Percentiles rank a stretch among this genome's conserved stretches.
phyloP scores from a whole-genome alignment of 129 eudicot genomes.

The Centaurea solstitialis region DNA sequence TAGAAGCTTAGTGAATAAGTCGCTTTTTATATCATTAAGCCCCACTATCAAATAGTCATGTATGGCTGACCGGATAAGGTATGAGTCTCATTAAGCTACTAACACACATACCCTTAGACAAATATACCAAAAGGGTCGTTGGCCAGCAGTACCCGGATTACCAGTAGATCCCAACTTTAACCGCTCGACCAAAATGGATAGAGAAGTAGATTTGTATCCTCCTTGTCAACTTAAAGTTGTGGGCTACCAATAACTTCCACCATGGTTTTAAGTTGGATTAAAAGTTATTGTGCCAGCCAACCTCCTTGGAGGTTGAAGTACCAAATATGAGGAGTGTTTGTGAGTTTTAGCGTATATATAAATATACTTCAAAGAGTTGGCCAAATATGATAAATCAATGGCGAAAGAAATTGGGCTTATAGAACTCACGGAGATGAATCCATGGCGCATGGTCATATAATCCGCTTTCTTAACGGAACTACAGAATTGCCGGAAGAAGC shows the following conservation, averaged over 20 bases:
- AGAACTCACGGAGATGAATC: constrained; percentile 64
- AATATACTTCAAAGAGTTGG: background rate
- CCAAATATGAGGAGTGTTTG: background rate
- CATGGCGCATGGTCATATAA: constrained; percentile 74
- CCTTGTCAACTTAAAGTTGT: no score
- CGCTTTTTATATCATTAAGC: no score
- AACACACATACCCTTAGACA: background rate
- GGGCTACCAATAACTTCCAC: no score
- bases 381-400: background rate
- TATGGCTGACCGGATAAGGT: no score
- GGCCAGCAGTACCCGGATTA: background rate
- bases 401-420: background rate
- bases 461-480: constrained; percentile 71
- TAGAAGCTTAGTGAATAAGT: no score
- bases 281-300: no score
- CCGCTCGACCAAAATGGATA: no score
- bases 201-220: no score
- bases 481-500: constrained; percentile 73
- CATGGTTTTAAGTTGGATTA: no score
- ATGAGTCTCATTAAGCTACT: no score
- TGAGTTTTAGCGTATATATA: background rate
- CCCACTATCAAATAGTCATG: no score
- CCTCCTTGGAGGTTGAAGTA: background rate
- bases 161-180: background rate
- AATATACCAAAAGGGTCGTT: background rate